Evolutionary conservation across 352 stramenopile species (phyloP), one percentile per base, ranked within the genome.

Genomic region (Plasmopara halstedii): DNA sequence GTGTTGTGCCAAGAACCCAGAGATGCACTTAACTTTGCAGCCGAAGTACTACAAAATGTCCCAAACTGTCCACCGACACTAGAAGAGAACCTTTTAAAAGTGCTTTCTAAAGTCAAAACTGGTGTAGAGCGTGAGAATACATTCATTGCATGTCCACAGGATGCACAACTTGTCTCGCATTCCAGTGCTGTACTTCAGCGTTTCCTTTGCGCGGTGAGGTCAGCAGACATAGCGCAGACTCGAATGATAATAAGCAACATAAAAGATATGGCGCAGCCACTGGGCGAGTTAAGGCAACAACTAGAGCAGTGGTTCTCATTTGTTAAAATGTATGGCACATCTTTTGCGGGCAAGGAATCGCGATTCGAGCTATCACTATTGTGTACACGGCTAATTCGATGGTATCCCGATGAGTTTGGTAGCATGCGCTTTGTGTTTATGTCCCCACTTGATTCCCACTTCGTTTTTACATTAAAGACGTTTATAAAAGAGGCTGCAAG

Each of bases 321-420:
- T 56, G 42, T 74, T 23, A 55, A 72, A 19, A 46, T 38, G 5
- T 44, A 64, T 17, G 61, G 54, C 4, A 10, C 39, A 32, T 31
- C 50, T 10, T 56, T 52, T 21, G 48, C 68, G 48, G 64, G 67
- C 9, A 73, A 66, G 40, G 70, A 82, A 50, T 64, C 58, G 4
- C 64, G 64, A 8, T 17, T 73, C 13, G 56, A 67, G 21, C 42
- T 79, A 10, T 56, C 62, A 2, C 18, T 76, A 4, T 36, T 76
- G 7, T 72, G 61, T 46, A 74, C 46, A 10, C 58, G 64, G 7
- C 56, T 82, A 3, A 59, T 70, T 18, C 65, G 56, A 40, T 82
- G 70, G 70, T 67, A 75, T 37, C 67, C 70, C 14, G 41, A 62
- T 18, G 53, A 76, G 9, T 66, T 54, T 37, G 50, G 41, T 35